phyloP scores from a whole-genome alignment of 306 rosid genomes.

The Crataegus laevigata region DNA sequence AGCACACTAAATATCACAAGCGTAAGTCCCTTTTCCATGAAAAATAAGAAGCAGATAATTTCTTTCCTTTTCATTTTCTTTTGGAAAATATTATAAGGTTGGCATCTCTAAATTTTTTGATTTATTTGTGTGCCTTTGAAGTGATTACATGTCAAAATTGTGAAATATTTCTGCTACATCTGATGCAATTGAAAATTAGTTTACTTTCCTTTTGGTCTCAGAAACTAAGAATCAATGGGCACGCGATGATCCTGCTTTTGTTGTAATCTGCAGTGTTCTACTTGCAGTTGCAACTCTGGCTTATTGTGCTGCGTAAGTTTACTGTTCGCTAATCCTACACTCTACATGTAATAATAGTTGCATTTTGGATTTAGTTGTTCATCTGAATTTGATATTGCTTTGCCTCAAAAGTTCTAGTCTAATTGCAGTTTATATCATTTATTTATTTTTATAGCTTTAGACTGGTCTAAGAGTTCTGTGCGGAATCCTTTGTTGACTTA shows the following conservation, averaged over 20 bases:
- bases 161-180: not conserved
- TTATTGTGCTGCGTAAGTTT: conserved; percentile 96
- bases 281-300: conserved; percentile 80
- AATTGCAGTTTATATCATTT: not conserved
- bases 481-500: conserved; percentile 6
- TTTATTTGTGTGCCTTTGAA: not conserved
- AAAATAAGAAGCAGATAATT: not conserved
- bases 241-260: conserved; percentile 99
- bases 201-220: conserved; percentile 33
- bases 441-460: not conserved
- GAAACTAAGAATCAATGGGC: conserved; percentile 99
- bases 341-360: not conserved
- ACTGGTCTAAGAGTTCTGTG: not conserved
- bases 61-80: not conserved
- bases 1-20: conserved; percentile 98
- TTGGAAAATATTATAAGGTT: not conserved
- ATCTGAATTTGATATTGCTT: not conserved
- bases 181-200: conserved; percentile 1
- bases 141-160: not conserved
- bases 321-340: conserved; percentile 10
- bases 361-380: not conserved
- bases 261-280: conserved; percentile 98
- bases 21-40: conserved; percentile 59
- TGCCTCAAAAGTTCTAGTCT: not conserved
- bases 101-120: not conserved